Evolutionary conservation across 192 early-diverging fungal species (phyloP), one percentile per base, ranked within the genome.

Genomic region (Cetraspora pellucida): DNA sequence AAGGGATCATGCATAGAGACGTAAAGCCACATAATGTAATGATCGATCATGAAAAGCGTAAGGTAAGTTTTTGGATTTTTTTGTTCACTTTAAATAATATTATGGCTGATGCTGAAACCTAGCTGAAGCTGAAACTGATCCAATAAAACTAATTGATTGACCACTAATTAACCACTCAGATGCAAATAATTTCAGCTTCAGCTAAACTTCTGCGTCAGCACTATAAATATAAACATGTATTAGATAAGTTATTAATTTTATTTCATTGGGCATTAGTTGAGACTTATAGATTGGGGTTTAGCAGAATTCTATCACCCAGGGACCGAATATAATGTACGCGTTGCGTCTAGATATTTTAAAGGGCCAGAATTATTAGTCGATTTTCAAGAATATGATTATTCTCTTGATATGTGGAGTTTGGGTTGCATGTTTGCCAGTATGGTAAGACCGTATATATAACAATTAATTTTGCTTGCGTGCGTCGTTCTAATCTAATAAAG

Each of bases 381-480:
- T 83, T 97, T 96, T 82, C 96, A 95, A 80, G 92, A 95, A 82
- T 99, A 99, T 81, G 98, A 99, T 86, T 99, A 99, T 79, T 96
- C 95, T 64, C 86, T 99, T 75, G 98, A 99, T 79, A 95, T 99
- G 93, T 99, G 98, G 98, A 96, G 94, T 82, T 89, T 97, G 78
- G 98, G 98, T 8, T 98, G 97, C 82, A 98, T 98, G 96, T 97
- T 98, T 88, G 98, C 97, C 27, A 95, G 94, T 82, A 99, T 99
- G 95, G 94, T 95, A 86, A 78, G 80, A 30, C 47, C 55, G 13
- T 27, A 50, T 21, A 27, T 23, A 16, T 44, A n/a, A n/a, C 4
- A 28, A 52, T 28, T 17, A 27, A 17, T 31, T 59, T 64, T 19
- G 10, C 75, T n/a, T 57, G n/a, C 47, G 59, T 37, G 72, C 45